Base-by-base conservation (phyloP, 306 rosid genomes). In the Vigna hirtella region DNA sequence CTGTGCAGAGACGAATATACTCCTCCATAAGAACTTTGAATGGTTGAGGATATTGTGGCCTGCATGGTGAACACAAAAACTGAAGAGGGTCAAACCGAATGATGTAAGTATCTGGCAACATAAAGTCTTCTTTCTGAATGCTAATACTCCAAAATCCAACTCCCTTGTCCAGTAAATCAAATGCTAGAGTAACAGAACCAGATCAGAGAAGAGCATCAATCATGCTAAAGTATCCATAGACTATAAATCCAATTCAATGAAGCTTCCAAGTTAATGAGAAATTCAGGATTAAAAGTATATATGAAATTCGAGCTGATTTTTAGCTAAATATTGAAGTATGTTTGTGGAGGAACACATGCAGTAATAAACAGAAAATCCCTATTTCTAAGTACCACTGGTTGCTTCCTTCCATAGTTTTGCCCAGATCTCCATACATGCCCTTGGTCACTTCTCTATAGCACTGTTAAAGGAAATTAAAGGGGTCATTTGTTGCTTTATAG, bases 401-500 rank as follows among this genome's bases (percentile, higher is more conserved):
- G 88, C 82, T 63, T 72, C 99, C 99, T 88, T 95, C 97, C 88
- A 93, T 88, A 15, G 86, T 9, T 86, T 93, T 93, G 50, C 97
- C 99, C 77, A 95, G 92, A 76, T 67, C 88, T 82, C 98, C 98
- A 71, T 91, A 89, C 95, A 85, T 87, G 78, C 93, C 96, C 49
- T 84, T 89, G 43, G 85, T 90, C 72, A 95, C 82, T 78, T 93
- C 98, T 87, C 67, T 91, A 74, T 92, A 95, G 85, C 91, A 92
- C 98, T 92, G 89, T 76, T 63, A 69, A 50, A 45, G 52, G 32
- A 71, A 69, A 82, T 71, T 22, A 20, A 69, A 70, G 17, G 34
- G 42, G 61, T 48, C n/a, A 66, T 24, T 51, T 15, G 17, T n/a
- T 30, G 30, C 18, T 13, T 12, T 11, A 55, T 20, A 45, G 63